These are phyloP conservation scores for Juncus inflexus DNA, from an alignment of 176 grass and related monocot species.

Conservation along the genomic window DNA sequence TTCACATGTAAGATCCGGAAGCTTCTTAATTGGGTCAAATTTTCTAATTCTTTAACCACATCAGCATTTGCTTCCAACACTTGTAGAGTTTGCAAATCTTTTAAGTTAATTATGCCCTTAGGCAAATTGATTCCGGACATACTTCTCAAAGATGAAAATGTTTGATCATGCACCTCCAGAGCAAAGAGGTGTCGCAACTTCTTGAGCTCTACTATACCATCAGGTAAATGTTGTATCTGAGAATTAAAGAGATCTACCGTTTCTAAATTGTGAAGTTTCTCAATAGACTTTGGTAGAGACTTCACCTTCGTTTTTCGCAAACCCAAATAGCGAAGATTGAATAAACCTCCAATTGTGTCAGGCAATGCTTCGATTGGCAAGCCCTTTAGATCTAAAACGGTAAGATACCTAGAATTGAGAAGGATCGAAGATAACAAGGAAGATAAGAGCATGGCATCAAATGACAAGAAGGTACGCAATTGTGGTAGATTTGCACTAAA, in stretches of 20 bases:
- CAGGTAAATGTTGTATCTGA: constrained; percentile 10
- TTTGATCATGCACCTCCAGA: neutral
- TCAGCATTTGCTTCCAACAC: constrained; percentile 14
- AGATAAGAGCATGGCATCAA: constrained; percentile 14
- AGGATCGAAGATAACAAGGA: neutral
- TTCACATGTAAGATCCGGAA: constrained; percentile 25
- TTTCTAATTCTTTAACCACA: neutral
- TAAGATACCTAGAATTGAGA: constrained; percentile 18
- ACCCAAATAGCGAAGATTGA: constrained; percentile 36
- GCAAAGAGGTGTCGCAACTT: constrained; percentile 31
- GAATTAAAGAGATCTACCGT: neutral
- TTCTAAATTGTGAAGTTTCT: constrained; percentile 16
- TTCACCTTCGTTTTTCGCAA: constrained; percentile 32
- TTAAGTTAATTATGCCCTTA: constrained; percentile 16
- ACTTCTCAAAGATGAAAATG: neutral
- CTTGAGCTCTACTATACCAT: constrained; percentile 8
- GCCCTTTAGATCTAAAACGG: constrained; percentile 18
- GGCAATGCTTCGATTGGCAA: constrained; percentile 15
- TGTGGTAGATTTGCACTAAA: neutral
- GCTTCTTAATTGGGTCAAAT: constrained; percentile 38
- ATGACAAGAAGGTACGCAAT: constrained; percentile 20
- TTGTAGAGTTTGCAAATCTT: constrained; percentile 21
- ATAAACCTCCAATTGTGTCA: constrained; percentile 24
- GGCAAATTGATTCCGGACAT: constrained; percentile 3
- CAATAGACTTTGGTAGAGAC: constrained; percentile 8